Evolutionary conservation across 1,284 basidiomycete species (phyloP), one percentile per base, ranked within the genome.

Genomic region (Earliella scabrosa): DNA sequence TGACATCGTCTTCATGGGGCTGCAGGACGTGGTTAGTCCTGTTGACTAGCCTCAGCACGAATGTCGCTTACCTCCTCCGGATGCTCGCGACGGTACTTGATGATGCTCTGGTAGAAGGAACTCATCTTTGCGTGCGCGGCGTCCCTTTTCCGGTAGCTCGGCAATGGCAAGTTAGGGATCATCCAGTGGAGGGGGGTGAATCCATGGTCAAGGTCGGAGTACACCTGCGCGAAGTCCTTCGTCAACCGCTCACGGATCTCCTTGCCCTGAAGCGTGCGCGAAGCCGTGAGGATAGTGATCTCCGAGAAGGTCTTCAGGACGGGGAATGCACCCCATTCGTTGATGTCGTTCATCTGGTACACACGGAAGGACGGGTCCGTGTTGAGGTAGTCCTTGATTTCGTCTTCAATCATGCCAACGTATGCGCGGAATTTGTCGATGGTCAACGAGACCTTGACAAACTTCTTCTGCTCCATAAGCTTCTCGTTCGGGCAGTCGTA

Each of bases 391-490:
- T 86, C 75, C 45, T 85, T 80, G 49, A 93, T 87, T 73, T 98
- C 96, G 35, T 91, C 79, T 57, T 89, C 87, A 64, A 99, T 94
- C 85, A 98, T 90, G 50, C 87, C 86, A 34, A 97, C 90, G 69
- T 99, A 99, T 39, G 86, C 82, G 35, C 89, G 86, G 75, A 99
- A 90, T 71, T 97, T 97, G 31, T 99, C 97, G 20, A 85, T 86
- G 8, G 94, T 92, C 9, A 99, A 84, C 39, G 97, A 96, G 63
- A 95, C 89, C 77, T 97, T 97, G 74, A 96, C 88, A 64, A 99
- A 98, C 73, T 92, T 93, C 82, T 99, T 99, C 75, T 99, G 97
- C 71, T 99, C 96, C 97, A 99, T 99, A 72, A 99, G 88, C 49
- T 94, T 81, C 53, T 95, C 90, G 73, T 99, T 99, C 29, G 97